These are phyloP conservation scores for Penicillium sp. DNA, from an alignment of 2,329 filamentous ascomycete species.

Conservation along the genomic window DNA sequence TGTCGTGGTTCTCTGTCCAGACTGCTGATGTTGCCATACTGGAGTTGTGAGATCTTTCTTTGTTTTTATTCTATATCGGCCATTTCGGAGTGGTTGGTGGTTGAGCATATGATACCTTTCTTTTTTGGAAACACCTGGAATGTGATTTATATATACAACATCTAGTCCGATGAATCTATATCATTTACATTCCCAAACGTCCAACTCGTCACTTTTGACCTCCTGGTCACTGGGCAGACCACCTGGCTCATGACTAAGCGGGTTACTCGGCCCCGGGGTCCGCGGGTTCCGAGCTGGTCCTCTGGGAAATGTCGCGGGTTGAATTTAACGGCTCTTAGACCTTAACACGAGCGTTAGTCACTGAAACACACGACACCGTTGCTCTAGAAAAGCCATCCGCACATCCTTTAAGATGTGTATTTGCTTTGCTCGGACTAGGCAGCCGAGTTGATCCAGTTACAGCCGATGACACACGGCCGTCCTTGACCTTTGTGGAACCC, in stretches of 20 bases:
- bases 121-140: conserved; percentile 4
- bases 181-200: background rate
- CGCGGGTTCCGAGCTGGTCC: too few species aligned
- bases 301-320: background rate
- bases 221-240: background rate
- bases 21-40: background rate
- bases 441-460: conserved; percentile 13
- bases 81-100: conserved; percentile 16
- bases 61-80: conserved; percentile 1
- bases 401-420: conserved; percentile 11
- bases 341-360: background rate
- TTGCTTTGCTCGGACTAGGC: conserved; percentile 8
- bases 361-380: background rate
- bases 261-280: background rate
- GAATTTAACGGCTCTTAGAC: background rate
- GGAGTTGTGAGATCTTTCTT: conserved; percentile 1
- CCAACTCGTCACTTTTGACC: background rate
- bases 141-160: conserved; percentile 4
- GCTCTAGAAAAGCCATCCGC: background rate
- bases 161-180: background rate
- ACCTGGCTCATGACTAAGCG: background rate
- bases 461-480: conserved; percentile 5
- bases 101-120: conserved; percentile 14
- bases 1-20: background rate
- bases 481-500: conserved; percentile 10